Percentiles rank a stretch among this genome's conserved stretches.
These are phyloP conservation scores for Mycena haematopus DNA, from an alignment of 768 basidiomycete species.

Conservation along the genomic window DNA sequence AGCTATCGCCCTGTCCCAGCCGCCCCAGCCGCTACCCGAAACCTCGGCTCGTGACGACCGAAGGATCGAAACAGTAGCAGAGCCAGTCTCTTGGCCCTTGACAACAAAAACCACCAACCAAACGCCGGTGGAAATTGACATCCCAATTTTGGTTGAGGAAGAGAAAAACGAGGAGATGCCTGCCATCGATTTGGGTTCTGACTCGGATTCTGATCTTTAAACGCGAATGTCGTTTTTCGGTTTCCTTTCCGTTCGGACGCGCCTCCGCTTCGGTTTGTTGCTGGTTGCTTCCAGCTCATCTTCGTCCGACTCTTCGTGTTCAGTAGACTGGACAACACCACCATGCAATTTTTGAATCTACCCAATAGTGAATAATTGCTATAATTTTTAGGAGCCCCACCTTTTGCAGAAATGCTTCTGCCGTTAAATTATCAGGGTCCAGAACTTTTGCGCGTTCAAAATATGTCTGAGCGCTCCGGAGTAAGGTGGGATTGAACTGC, in stretches of 20 bases:
- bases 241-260: conserved; percentile 29
- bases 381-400: conserved; percentile 36
- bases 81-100: not conserved
- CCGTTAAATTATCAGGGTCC: conserved; percentile 63
- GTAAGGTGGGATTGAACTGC: conserved; percentile 40
- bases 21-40: not conserved
- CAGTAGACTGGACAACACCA: conserved; percentile 12
- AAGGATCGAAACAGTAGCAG: not conserved
- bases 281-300: conserved; percentile 33
- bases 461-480: conserved; percentile 66
- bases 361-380: not conserved
- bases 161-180: conserved; percentile 83
- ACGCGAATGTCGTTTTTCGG: not conserved
- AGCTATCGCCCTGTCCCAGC: not conserved
- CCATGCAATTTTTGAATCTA: conserved; percentile 25
- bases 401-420: conserved; percentile 59
- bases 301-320: conserved; percentile 43
- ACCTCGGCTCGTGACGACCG: not conserved
- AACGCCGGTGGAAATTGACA: not conserved
- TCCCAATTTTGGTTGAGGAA: conserved; percentile 35
- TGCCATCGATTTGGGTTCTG: conserved; percentile 77
- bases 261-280: conserved; percentile 34
- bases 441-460: conserved; percentile 67
- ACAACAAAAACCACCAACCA: not conserved
- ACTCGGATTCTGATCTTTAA: conserved; percentile 63